Evolutionary conservation across 2,329 filamentous ascomycete species (phyloP).

Genomic region (Fusarium begoniae): DNA sequence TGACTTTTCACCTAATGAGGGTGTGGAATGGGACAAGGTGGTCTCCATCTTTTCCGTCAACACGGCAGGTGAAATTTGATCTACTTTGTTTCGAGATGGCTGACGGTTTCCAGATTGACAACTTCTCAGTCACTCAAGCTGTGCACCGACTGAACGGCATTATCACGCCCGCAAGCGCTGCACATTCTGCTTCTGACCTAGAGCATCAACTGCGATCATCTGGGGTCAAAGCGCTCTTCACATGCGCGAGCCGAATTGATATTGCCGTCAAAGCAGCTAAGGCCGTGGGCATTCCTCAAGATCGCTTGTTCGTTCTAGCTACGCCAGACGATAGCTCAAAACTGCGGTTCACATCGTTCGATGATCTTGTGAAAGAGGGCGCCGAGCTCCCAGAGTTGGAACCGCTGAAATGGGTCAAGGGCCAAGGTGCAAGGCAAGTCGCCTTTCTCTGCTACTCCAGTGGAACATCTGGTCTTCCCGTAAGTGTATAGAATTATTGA

Average conservation of each 20-base stretch:
- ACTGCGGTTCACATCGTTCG: not conserved
- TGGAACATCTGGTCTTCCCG: not conserved
- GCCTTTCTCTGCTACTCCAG: not conserved
- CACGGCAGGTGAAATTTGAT: constrained; percentile 50
- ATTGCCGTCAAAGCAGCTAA: not conserved
- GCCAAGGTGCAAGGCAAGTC: not conserved
- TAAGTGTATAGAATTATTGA: not conserved
- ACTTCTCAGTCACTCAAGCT: not conserved
- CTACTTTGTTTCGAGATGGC: accelerated
- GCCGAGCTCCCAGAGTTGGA: accelerated
- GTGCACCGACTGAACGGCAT: not conserved
- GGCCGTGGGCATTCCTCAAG: not conserved
- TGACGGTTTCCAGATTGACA: not conserved
- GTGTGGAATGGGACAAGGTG: constrained; percentile 83
- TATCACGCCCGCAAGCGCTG: not conserved
- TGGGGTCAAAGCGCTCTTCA: not conserved
- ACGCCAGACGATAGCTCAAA: not conserved
- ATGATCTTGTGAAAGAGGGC: not conserved
- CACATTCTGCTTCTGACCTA: not conserved
- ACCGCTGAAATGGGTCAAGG: not conserved
- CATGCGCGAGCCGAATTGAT: not conserved
- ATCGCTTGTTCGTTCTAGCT: not conserved
- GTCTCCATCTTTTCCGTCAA: constrained; percentile 79
- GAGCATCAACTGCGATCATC: not conserved
- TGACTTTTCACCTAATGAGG: constrained; percentile 73